Evolutionary conservation across 768 basidiomycete genomes (phyloP), one percentile per base, ranked within the genome.

Genomic region (Heimioporus sp.): DNA sequence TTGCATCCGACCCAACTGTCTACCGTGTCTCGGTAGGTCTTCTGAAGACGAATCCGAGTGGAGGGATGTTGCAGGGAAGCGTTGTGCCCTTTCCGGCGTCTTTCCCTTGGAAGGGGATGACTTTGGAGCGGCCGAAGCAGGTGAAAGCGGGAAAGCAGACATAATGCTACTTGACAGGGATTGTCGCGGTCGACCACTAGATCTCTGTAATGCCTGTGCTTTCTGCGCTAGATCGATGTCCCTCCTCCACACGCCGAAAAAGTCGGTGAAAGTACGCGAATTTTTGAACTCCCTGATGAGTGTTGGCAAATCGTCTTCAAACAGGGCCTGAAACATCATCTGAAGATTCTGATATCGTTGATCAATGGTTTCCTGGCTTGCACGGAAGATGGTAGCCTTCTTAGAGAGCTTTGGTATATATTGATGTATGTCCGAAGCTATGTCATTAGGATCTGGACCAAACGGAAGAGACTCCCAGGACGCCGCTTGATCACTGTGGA

Each of bases 401-500:
- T 85, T 87, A 3, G 81, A 79, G 37, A 92, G 75, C 48, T 74
- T 75, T 17, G 90, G 90, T 3, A 92, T 63, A 59, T 82, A 69
- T 6, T 78, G 58, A 60, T 90, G 87, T 38, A 91, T 77, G 53
- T 87, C 80, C 46, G 74, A 78, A n/a, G 83, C 82, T 39, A 92
- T 79, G 13, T 84, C 83, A 43, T 79, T 80, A 6, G 88, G 87
- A 59, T 89, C 78, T n/a, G 90, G 90, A 9, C 89, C 90, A 8
- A 87, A 86, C 12, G 90, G 90, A 17, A 92, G 76, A 1, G 89
- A 91, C 47, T 92, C 90, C 75, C 86, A 92, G 13, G 90, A 92
- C 1, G 90, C 84, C 2, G 90, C 90, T 50, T 77, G 74, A 62
- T 90, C 85, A 31, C 82, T 78, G 52, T 83, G 80, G 52, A 87